Evolutionary conservation across 768 basidiomycete genomes (phyloP).

Genomic region (Suillus tomentosus): DNA sequence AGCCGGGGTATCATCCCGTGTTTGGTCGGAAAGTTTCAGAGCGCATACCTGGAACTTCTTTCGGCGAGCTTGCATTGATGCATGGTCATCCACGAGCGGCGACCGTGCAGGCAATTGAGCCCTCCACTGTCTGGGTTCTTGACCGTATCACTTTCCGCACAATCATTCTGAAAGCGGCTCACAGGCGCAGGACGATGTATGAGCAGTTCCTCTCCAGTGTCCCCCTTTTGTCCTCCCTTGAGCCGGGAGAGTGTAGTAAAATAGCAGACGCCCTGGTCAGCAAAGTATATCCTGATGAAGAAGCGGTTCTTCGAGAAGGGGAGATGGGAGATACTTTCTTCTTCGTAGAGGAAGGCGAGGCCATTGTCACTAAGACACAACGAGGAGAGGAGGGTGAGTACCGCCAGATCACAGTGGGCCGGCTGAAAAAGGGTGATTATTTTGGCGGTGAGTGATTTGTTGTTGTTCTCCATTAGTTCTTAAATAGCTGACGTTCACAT

Average conservation of each 20-base stretch:
- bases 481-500: slow-evolving; percentile 11
- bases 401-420: slow-evolving; percentile 72
- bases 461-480: neutral
- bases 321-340: slow-evolving; percentile 98
- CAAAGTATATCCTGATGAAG: slow-evolving; percentile 76
- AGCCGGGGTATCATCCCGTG: slow-evolving; percentile 65
- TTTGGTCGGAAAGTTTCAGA: slow-evolving; percentile 84
- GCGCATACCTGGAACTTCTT: slow-evolving; percentile 82
- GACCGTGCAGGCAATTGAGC: slow-evolving; percentile 83
- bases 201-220: slow-evolving; percentile 95
- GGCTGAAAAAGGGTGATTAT: slow-evolving; percentile 89
- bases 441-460: slow-evolving; percentile 80
- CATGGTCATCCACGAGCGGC: slow-evolving; percentile 96
- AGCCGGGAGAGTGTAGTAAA: slow-evolving; percentile 90
- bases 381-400: slow-evolving; percentile 56
- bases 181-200: slow-evolving; percentile 91
- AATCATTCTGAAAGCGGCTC: slow-evolving; percentile 92
- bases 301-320: slow-evolving; percentile 87
- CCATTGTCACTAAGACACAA: slow-evolving; percentile 79
- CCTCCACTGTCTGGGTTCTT: slow-evolving; percentile 88
- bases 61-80: slow-evolving; percentile 97
- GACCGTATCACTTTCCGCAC: slow-evolving; percentile 98
- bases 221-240: slow-evolving; percentile 81
- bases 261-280: slow-evolving; percentile 95
- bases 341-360: slow-evolving; percentile 94